Evolutionary conservation across 371 early-diverging fungal species (phyloP).

Genomic region (Umbelopsis sp.): DNA sequence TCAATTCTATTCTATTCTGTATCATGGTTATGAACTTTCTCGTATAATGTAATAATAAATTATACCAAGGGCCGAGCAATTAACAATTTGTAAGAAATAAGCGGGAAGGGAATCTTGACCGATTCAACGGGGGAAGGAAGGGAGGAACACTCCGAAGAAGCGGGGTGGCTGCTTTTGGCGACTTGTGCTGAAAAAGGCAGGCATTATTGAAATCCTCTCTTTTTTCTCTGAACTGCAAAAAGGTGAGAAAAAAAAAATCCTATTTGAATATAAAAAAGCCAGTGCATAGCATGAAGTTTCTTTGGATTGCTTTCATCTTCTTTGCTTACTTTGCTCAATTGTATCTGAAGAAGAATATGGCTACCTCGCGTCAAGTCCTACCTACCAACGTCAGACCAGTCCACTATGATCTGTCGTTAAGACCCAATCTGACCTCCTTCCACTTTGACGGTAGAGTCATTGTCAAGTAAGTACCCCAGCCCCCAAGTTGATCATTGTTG

Average conservation of each 20-base stretch:
- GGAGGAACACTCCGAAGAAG: constrained; percentile 12
- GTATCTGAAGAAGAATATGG: not conserved
- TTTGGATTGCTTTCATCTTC: not conserved
- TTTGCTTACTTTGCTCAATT: not conserved
- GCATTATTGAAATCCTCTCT: not conserved
- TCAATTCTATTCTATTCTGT: not conserved
- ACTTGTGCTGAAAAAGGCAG: constrained; percentile 26
- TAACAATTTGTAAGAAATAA: not conserved
- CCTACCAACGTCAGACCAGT: constrained; percentile 75
- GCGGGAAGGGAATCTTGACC: not conserved
- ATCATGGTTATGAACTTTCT: too few species aligned
- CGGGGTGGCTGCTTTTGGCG: constrained; percentile 22
- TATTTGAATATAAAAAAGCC: not conserved
- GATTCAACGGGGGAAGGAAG: not conserved
- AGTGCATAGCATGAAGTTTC: not conserved
- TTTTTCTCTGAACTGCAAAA: not conserved
- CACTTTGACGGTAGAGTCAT: constrained; percentile 71
- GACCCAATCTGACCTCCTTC: constrained; percentile 68
- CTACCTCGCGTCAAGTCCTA: constrained; percentile 56
- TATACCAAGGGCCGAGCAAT: too few species aligned
- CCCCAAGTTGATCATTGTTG: too few species aligned
- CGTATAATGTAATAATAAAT: too few species aligned
- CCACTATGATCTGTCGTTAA: constrained; percentile 73
- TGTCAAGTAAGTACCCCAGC: constrained; percentile 44
- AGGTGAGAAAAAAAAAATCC: constrained; percentile 8